Percentiles rank a stretch among this genome's conserved stretches.
Evolutionary conservation across 2,329 filamentous ascomycete genomes (phyloP).

Genomic region (Claviceps sp.): DNA sequence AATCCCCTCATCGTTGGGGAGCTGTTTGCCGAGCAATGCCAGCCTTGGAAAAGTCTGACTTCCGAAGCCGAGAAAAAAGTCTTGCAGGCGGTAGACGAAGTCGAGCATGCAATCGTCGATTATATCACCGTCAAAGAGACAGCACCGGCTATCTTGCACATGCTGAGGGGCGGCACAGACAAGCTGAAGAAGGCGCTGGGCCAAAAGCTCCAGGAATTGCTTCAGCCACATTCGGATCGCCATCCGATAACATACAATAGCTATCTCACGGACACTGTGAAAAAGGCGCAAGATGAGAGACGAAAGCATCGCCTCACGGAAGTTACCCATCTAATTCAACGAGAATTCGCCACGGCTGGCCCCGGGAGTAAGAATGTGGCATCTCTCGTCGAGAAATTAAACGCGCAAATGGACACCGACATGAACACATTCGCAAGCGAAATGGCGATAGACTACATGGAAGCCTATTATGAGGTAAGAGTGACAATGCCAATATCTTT

Average conservation of each 20-base stretch:
- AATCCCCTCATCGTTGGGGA: constrained; percentile 45
- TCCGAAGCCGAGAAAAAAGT: constrained; percentile 14
- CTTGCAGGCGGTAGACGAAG: constrained; percentile 2
- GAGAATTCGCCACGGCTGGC: no score
- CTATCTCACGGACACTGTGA: constrained; percentile 27
- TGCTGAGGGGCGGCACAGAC: constrained; percentile 11
- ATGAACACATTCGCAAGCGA: constrained; percentile 4
- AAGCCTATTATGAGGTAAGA: constrained; percentile 28
- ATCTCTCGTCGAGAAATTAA: neutral
- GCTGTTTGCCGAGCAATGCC: constrained; percentile 46
- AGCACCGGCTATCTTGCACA: constrained; percentile 4
- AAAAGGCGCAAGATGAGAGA: constrained; percentile 13
- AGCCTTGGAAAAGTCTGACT: constrained; percentile 35
- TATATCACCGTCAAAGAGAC: constrained; percentile 10
- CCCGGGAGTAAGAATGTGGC: no score
- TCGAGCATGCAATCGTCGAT: constrained; percentile 2
- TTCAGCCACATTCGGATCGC: neutral
- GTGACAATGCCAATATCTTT: neutral
- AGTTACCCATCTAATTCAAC: no score
- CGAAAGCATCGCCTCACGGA: neutral
- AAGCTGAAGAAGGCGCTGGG: constrained; percentile 13
- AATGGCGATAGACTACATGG: constrained; percentile 20
- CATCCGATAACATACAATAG: constrained; percentile 43
- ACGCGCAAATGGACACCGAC: neutral
- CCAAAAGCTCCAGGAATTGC: constrained; percentile 9